Evolutionary conservation across 2,329 filamentous ascomycete species (phyloP).

Genomic region (Pseudonectria foliicola): DNA sequence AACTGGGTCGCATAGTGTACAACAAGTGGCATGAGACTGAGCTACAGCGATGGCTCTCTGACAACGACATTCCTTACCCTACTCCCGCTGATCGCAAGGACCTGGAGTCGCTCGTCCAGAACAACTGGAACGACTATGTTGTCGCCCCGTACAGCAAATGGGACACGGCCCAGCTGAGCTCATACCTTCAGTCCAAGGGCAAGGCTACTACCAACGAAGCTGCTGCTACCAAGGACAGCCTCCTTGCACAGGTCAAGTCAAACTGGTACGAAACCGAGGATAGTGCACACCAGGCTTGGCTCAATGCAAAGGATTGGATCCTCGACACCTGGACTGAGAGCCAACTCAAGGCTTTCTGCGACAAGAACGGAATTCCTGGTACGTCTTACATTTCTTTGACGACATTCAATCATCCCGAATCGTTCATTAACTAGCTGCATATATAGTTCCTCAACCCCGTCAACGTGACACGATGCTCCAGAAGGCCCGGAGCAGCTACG

Average conservation of each 20-base stretch:
- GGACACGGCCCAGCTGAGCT: constrained; percentile 61
- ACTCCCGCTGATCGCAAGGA: constrained; percentile 86
- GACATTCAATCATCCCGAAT: background rate
- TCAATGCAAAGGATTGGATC: constrained; percentile 79
- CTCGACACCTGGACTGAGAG: constrained; percentile 94
- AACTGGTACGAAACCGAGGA: constrained; percentile 77
- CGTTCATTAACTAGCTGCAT: background rate
- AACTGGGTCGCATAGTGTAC: constrained; percentile 55
- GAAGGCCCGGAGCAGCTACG: constrained; percentile 74
- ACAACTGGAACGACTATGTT: constrained; percentile 79
- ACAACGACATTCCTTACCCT: constrained; percentile 88
- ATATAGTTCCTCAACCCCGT: constrained; percentile 69
- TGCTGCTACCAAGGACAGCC: constrained; percentile 59
- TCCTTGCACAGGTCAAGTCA: constrained; percentile 61
- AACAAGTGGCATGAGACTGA: constrained; percentile 99
- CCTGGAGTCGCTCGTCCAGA: constrained; percentile 81
- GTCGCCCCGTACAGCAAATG: constrained; percentile 69
- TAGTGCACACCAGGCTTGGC: constrained; percentile 63
- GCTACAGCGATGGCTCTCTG: constrained; percentile 91
- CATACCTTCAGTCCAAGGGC: constrained; percentile 65
- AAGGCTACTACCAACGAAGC: constrained; percentile 60
- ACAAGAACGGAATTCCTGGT: constrained; percentile 76
- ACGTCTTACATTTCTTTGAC: constrained; percentile 10
- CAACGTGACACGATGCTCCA: constrained; percentile 76
- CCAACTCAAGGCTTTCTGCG: constrained; percentile 86